Evolutionary conservation across 2,329 filamentous ascomycete species (phyloP).

Genomic region (Monilinia polystroma): DNA sequence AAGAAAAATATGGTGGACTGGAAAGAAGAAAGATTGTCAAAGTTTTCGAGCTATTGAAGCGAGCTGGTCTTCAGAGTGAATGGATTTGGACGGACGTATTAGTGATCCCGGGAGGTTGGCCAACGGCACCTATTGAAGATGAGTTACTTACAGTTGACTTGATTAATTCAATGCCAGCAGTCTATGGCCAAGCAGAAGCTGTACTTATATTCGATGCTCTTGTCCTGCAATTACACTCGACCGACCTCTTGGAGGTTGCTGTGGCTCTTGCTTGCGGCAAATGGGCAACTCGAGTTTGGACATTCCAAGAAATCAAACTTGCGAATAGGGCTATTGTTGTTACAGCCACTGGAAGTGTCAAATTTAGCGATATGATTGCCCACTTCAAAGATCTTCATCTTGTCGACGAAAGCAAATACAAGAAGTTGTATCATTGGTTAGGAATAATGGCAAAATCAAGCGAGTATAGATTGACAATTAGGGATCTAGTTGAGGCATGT

Average conservation of each 20-base stretch:
- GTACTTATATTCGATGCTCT: slow-evolving; percentile 30
- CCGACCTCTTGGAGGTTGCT: slow-evolving; percentile 24
- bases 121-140: slow-evolving; percentile 20
- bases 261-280: slow-evolving; percentile 26
- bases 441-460: slow-evolving; percentile 8
- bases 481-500: slow-evolving; percentile 23
- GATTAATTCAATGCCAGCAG: slow-evolving; percentile 27
- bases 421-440: background rate
- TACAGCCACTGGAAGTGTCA: slow-evolving; percentile 9
- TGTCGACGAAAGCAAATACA: background rate
- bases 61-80: slow-evolving; percentile 11
- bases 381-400: slow-evolving; percentile 2
- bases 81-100: slow-evolving; percentile 32
- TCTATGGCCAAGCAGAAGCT: slow-evolving; percentile 27
- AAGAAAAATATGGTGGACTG: background rate
- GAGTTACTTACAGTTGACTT: slow-evolving; percentile 26
- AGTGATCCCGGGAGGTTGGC: slow-evolving; percentile 25
- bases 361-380: background rate
- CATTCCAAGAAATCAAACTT: slow-evolving; percentile 31
- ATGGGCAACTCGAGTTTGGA: slow-evolving; percentile 30
- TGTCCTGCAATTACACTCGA: slow-evolving; percentile 25
- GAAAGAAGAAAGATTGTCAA: background rate
- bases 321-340: slow-evolving; percentile 24
- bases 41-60: background rate
- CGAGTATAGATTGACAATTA: slow-evolving; percentile 20